Percentiles rank a stretch among this genome's conserved stretches.
Conservation (phyloP, 148 eudicot genomes). For the Simmondsia chinensis region DNA sequence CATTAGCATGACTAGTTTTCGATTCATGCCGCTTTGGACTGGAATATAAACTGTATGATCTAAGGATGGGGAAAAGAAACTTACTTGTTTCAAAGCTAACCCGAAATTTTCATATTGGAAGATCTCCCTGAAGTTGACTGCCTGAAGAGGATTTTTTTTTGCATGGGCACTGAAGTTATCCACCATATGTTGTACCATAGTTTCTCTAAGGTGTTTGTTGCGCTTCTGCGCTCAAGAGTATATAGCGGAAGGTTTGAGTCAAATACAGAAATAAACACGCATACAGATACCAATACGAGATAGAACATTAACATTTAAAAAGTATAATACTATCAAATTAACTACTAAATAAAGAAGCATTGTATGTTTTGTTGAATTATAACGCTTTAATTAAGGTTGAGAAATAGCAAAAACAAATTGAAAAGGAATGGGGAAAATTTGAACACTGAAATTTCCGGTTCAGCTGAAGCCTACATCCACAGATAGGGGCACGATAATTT, state of each 20-base stretch:
- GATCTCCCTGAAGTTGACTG: conserved; percentile 46
- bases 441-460: no score
- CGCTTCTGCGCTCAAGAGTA: conserved; percentile 41
- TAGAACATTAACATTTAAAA: neutral
- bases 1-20: no score
- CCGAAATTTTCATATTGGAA: conserved; percentile 75
- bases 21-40: neutral
- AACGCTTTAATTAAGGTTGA: no score
- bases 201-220: conserved; percentile 38
- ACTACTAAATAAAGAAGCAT: neutral
- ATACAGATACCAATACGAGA: no score
- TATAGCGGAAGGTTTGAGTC: no score
- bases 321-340: no score
- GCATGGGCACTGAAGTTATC: conserved; percentile 25
- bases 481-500: no score
- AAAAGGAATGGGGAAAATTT: no score
- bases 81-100: conserved; percentile 62
- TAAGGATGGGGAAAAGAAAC: neutral
- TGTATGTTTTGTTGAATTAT: no score
- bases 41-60: neutral
- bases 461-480: no score
- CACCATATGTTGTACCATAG: conserved; percentile 38
- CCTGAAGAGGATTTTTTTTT: conserved; percentile 24
- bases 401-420: no score
- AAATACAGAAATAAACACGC: neutral